phyloP scores from a whole-genome alignment of 2,329 filamentous ascomycete species.

The Fusarium tanahbumbuense region DNA sequence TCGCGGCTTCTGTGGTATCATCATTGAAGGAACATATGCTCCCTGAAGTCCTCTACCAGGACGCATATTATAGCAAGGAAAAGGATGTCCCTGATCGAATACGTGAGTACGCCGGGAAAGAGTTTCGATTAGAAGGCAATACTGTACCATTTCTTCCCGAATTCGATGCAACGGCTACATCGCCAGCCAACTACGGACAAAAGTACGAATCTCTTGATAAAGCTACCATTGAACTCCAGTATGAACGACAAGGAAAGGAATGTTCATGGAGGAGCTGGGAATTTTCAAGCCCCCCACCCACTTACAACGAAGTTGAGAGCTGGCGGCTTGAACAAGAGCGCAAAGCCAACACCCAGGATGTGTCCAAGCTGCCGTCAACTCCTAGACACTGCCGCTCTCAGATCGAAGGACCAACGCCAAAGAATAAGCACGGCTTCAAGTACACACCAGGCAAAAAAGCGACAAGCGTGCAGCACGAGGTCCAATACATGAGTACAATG shows the following conservation, averaged over 20 bases:
- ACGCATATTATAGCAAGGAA: constrained; percentile 87
- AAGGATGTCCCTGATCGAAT: constrained; percentile 81
- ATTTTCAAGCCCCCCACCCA: constrained; percentile 76
- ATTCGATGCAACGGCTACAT: constrained; percentile 74
- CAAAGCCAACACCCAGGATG: constrained; percentile 5
- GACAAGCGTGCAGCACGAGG: constrained; percentile 83
- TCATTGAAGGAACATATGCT: constrained; percentile 49
- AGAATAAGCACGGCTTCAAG: constrained; percentile 83
- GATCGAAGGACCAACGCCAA: constrained; percentile 89
- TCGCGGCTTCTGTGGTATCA: constrained; percentile 37
- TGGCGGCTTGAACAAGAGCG: constrained; percentile 69
- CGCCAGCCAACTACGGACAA: constrained; percentile 66
- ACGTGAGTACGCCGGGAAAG: constrained; percentile 87
- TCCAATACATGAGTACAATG: constrained; percentile 96
- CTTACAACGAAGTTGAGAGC: constrained; percentile 71
- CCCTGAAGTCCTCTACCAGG: constrained; percentile 81
- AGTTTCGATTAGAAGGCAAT: constrained; percentile 81
- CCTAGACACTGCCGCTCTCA: constrained; percentile 72
- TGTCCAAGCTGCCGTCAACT: constrained; percentile 38
- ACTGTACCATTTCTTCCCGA: constrained; percentile 82
- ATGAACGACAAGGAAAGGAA: constrained; percentile 59
- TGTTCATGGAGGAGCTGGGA: constrained; percentile 79
- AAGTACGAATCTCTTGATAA: constrained; percentile 63
- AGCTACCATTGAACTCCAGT: constrained; percentile 60
- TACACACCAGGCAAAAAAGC: constrained; percentile 82